phyloP scores from a whole-genome alignment of 495 filamentous ascomycete genomes.

The Neurospora africana region DNA sequence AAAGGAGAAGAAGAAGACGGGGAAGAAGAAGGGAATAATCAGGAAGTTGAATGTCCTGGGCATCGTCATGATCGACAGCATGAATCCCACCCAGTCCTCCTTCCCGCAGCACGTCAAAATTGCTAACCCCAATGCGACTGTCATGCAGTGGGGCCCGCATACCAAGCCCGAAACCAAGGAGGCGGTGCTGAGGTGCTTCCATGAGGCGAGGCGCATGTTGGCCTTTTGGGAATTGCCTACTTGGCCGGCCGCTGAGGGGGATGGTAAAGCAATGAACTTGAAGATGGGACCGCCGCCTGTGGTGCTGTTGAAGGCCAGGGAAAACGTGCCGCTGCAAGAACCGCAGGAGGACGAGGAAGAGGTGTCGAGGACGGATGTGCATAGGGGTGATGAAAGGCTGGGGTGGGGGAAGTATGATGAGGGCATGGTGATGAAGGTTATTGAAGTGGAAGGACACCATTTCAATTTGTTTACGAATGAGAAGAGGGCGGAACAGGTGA shows the following conservation, averaged over 20 bases:
- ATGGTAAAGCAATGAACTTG: no score
- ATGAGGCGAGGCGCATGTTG: constrained; percentile 14
- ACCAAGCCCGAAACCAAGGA: constrained; percentile 29
- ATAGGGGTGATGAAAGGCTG: constrained; percentile 18
- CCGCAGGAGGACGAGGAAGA: constrained; percentile 4
- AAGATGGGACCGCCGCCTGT: constrained; percentile 23
- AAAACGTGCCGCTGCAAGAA: constrained; percentile 15
- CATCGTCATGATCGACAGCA: constrained; percentile 35
- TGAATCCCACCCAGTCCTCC: constrained; percentile 17
- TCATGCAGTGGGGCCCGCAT: constrained; percentile 15
- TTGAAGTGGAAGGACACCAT: constrained; percentile 33
- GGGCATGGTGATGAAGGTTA: constrained; percentile 23
- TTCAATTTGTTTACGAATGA: constrained; percentile 29
- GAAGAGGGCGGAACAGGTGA: constrained; percentile 17
- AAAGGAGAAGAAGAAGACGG: neutral
- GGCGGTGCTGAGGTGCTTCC: constrained; percentile 23
- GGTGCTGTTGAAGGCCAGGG: constrained; percentile 27
- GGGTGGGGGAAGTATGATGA: constrained; percentile 31
- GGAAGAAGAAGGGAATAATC: neutral
- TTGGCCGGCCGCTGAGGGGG: neutral
- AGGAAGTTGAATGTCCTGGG: constrained; percentile 21
- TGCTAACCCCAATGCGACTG: neutral
- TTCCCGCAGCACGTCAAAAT: neutral
- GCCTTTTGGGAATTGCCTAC: neutral
- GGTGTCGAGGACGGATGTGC: constrained; percentile 25